Percentiles rank a stretch among this genome's conserved stretches.
Conservation (phyloP, 1,284 basidiomycete species). For the Phylloboletellus chloephorus region DNA sequence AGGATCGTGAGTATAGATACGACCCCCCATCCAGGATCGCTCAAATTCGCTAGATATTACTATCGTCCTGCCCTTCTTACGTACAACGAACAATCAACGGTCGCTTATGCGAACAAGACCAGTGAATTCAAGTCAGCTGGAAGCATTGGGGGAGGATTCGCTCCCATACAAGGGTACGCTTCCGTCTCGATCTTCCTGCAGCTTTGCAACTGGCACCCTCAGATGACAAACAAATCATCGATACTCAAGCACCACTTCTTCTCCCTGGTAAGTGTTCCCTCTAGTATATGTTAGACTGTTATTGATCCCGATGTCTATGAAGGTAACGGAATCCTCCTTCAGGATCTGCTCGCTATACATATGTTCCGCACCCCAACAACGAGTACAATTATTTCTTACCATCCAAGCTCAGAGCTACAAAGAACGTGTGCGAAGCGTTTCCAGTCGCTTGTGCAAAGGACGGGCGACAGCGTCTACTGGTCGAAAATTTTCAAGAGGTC, state of each 20-base stretch:
- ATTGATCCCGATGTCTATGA: background rate
- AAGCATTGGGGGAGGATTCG: background rate
- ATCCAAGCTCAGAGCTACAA: slow-evolving; percentile 29
- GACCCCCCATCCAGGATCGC: background rate
- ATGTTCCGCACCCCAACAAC: slow-evolving; percentile 33
- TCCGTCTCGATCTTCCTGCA: background rate
- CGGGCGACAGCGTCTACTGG: slow-evolving; percentile 48
- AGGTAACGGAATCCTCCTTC: slow-evolving; percentile 27
- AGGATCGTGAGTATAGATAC: slow-evolving; percentile 42
- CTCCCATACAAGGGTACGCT: slow-evolving; percentile 17
- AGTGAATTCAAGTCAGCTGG: slow-evolving; percentile 2
- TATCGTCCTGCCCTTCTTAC: slow-evolving; percentile 44
- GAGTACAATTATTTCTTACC: slow-evolving; percentile 41
- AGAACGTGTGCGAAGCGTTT: slow-evolving; percentile 34
- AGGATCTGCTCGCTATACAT: slow-evolving; percentile 38
- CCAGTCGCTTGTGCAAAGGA: slow-evolving; percentile 32
- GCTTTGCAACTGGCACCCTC: background rate
- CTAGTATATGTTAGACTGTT: no score
- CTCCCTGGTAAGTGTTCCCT: slow-evolving; percentile 23
- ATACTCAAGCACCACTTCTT: slow-evolving; percentile 46
- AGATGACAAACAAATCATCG: slow-evolving; percentile 37
- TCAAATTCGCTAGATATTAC: slow-evolving; percentile 39
- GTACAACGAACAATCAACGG: slow-evolving; percentile 29
- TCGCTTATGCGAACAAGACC: slow-evolving; percentile 13
- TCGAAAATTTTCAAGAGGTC: slow-evolving; percentile 44